Evolutionary conservation across 768 basidiomycete species (phyloP), one percentile per base, ranked within the genome.

Genomic region (Steccherinum ochraceum): DNA sequence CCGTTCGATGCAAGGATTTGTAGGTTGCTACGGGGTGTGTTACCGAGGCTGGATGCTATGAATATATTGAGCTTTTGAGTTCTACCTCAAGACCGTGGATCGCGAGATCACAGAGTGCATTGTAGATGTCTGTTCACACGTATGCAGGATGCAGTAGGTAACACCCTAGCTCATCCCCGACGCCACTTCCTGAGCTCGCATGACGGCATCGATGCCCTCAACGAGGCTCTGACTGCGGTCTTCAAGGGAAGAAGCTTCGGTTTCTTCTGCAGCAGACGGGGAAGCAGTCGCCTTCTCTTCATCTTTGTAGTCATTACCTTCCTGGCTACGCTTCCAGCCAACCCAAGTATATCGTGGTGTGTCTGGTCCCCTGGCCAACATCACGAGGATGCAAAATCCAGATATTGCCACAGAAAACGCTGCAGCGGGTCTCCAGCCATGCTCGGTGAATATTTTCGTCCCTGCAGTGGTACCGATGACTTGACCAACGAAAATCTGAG

Each of bases 401-500:
- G 76, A 72, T 58, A 77, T 75, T 0, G 72, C 86, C 44, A 89
- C 60, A 41, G 75, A 75, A 10, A 87, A 66, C 16, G 70, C 72
- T 0, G 84, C 80, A 1, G 74, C 77, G 0, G 84, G 73, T 40
- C 78, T 71, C 86, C 86, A 89, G 11, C 89, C 89, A 54, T 77
- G 67, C n/a, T 70, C 57, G 21, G 84, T 71, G 64, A 88, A 91
- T 1, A 90, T 74, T 20, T 75, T 62, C 0, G 86, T 84, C 21
- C 86, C 82, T 0, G 82, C 81, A 0, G 84, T 76, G 1, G 87
- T 88, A 12, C 89, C 89, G 64, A 84, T 80, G 12, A 89, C 83
- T 69, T 89, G 86, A 0, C 89, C 89, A 20, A 85, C 71, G 62
- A 88, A 87, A 23, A 84, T 49, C 65, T 71, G 45, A 10, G 21